A percentile compares a stretch with the other conserved stretches of the same genome.
Conservation (phyloP, 306 rosid species). For the Cucumis cinereus region DNA sequence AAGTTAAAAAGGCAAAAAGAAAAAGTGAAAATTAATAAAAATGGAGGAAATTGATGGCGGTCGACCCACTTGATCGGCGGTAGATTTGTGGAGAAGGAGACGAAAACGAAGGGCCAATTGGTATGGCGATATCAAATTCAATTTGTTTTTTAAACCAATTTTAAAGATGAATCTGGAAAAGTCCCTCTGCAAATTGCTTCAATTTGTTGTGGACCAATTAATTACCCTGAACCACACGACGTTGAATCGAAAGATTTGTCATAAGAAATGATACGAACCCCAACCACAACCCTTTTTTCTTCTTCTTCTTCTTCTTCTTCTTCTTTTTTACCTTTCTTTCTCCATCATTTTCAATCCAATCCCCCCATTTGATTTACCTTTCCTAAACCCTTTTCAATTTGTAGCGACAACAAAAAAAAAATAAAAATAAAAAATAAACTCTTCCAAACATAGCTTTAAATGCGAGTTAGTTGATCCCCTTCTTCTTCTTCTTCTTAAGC, state of each 20-base stretch:
- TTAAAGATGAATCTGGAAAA: background rate
- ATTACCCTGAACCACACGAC: constrained; percentile 4
- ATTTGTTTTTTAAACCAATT: background rate
- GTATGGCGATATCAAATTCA: background rate
- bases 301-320: background rate
- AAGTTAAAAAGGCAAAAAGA: background rate
- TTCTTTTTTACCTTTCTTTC: background rate
- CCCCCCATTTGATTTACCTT: background rate
- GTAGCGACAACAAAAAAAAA: background rate
- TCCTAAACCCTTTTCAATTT: background rate
- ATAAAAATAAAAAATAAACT: background rate
- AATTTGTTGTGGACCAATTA: background rate
- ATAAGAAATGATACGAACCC: background rate
- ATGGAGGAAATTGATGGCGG: background rate
- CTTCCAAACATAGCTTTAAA: constrained; percentile 38
- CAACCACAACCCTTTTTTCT: background rate
- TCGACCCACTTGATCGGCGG: constrained; percentile 2
- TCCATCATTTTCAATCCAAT: background rate
- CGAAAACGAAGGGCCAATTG: background rate
- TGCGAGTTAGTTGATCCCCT: constrained; percentile 74
- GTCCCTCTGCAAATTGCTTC: background rate
- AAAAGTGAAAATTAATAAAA: background rate
- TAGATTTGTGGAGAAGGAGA: background rate
- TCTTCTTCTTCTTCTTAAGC: constrained; percentile 22
- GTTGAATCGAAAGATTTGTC: background rate